Evolutionary conservation across 2,329 filamentous ascomycete species (phyloP).

Genomic region (Exophiala sp.): DNA sequence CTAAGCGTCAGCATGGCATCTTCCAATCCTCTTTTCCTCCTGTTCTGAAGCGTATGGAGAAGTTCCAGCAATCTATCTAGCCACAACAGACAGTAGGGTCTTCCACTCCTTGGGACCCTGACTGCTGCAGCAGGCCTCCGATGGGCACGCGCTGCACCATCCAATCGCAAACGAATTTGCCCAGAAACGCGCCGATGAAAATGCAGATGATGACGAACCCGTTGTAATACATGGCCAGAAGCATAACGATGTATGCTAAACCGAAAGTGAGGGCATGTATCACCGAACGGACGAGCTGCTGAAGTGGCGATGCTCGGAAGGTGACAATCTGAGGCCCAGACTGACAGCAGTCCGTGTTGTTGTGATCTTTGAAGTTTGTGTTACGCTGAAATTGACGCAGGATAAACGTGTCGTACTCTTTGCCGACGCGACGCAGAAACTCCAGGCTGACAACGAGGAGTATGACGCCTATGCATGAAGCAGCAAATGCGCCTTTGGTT

Average conservation of each 20-base stretch:
- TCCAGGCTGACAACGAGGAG: slow-evolving; percentile 72
- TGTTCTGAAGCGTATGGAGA: not conserved
- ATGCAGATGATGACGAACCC: slow-evolving; percentile 79
- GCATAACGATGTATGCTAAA: slow-evolving; percentile 76
- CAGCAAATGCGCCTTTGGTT: slow-evolving; percentile 69
- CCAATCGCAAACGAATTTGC: slow-evolving; percentile 72
- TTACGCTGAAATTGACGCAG: slow-evolving; percentile 29
- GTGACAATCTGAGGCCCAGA: slow-evolving; percentile 17
- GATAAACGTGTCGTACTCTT: slow-evolving; percentile 67
- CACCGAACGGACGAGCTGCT: slow-evolving; percentile 22
- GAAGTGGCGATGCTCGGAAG: slow-evolving; percentile 22
- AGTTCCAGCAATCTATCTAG: not conserved
- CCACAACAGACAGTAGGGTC: slow-evolving; percentile 24
- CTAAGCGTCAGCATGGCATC: too few species aligned
- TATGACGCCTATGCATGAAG: slow-evolving; percentile 73
- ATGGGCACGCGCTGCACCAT: slow-evolving; percentile 38
- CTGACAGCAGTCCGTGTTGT: not conserved
- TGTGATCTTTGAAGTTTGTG: slow-evolving; percentile 5
- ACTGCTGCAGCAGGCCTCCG: not conserved
- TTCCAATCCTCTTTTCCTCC: not conserved
- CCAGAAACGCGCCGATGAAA: slow-evolving; percentile 70
- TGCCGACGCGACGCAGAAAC: slow-evolving; percentile 64
- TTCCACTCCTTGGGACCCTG: slow-evolving; percentile 5
- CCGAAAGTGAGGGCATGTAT: slow-evolving; percentile 49
- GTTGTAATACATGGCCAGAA: slow-evolving; percentile 62